phyloP scores from a whole-genome alignment of 306 rosid species.

The Calophaca sinica region DNA sequence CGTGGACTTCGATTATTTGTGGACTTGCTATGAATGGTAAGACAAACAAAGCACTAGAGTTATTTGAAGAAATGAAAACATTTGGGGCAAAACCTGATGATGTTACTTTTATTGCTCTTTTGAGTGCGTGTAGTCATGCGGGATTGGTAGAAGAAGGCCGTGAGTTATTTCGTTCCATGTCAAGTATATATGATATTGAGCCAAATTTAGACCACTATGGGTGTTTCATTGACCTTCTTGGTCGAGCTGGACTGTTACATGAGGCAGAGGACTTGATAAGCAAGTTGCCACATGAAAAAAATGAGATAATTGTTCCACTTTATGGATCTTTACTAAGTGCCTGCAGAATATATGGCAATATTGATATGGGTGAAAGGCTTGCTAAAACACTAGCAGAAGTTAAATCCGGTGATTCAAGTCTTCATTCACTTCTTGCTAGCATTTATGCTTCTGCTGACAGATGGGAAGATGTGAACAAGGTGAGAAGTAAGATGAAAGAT shows the following conservation, averaged over 20 bases:
- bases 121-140: conserved; percentile 75
- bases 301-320: conserved; percentile 57
- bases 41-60: conserved; percentile 65
- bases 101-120: conserved; percentile 65
- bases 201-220: conserved; percentile 78
- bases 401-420: conserved; percentile 63
- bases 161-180: conserved; percentile 60
- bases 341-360: conserved; percentile 71
- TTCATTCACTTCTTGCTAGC: conserved; percentile 71
- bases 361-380: conserved; percentile 74
- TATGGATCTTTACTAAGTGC: conserved; percentile 79
- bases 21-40: conserved; percentile 77
- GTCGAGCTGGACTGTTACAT: conserved; percentile 69
- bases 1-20: conserved; percentile 78
- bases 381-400: conserved; percentile 56
- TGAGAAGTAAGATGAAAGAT: conserved; percentile 73
- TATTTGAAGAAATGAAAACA: conserved; percentile 66
- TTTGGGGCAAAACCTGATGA: conserved; percentile 68
- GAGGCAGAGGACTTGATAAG: conserved; percentile 74
- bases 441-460: conserved; percentile 73
- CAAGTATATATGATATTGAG: conserved; percentile 51
- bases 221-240: conserved; percentile 74
- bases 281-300: conserved; percentile 54
- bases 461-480: conserved; percentile 79
- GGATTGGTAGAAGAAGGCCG: conserved; percentile 77